Evolutionary conservation across 2,329 filamentous ascomycete species (phyloP).

Genomic region (Cladosporium sp.): DNA sequence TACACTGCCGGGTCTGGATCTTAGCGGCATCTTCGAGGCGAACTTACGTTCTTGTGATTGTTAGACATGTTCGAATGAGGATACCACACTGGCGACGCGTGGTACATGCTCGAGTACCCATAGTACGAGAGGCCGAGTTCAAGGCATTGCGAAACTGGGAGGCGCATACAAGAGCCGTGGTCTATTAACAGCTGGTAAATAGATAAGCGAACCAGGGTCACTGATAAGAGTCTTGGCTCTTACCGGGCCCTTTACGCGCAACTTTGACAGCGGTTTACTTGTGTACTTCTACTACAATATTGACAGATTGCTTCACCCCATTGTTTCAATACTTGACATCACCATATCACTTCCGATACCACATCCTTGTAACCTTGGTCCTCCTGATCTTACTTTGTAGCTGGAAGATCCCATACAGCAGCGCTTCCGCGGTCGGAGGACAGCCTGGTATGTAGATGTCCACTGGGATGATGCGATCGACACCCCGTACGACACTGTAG

Average conservation of each 20-base stretch:
- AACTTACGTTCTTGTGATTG: too few species aligned
- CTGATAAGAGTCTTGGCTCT: background rate
- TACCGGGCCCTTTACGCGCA: background rate
- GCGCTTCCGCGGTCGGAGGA: conserved; percentile 54
- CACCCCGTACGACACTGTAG: conserved; percentile 73
- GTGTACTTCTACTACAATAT: background rate
- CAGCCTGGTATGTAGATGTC: conserved; percentile 80
- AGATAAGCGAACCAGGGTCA: background rate
- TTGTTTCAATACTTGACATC: background rate
- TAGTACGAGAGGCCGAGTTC: too few species aligned
- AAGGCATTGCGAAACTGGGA: too few species aligned
- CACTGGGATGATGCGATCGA: conserved; percentile 74
- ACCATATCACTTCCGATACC: conserved; percentile 52
- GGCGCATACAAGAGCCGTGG: too few species aligned
- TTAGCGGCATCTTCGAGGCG: background rate
- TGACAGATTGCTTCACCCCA: background rate
- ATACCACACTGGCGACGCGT: too few species aligned
- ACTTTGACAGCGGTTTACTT: background rate
- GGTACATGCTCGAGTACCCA: too few species aligned
- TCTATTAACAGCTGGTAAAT: background rate
- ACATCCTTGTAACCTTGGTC: conserved; percentile 55
- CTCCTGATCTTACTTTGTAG: conserved; percentile 73
- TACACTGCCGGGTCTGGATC: background rate
- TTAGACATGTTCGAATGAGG: too few species aligned
- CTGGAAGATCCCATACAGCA: conserved; percentile 67